Percentiles rank a stretch among this genome's conserved stretches.
phyloP scores from a whole-genome alignment of 176 grass and related monocot genomes.

The Stipa capillata region DNA sequence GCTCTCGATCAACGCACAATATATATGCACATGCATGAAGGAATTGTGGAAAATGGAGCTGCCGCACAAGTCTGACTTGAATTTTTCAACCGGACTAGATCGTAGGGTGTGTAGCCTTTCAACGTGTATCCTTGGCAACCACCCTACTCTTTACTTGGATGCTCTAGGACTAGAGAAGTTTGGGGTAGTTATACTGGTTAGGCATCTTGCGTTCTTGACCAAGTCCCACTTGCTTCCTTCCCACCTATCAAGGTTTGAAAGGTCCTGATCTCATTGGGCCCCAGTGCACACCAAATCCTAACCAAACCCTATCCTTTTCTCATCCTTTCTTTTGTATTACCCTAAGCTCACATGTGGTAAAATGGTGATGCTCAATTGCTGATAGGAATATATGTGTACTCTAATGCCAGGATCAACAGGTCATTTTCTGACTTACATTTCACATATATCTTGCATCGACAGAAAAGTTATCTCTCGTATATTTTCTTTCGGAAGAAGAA shows the following conservation, averaged over 20 bases:
- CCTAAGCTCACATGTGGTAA: constrained; percentile 35
- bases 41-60: background rate
- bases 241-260: constrained; percentile 26
- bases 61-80: constrained; percentile 4
- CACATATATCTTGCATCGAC: too few species aligned
- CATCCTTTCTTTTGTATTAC: constrained; percentile 25
- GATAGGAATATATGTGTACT: too few species aligned
- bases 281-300: constrained; percentile 22
- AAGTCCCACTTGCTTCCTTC: background rate
- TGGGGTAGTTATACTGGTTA: background rate
- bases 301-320: constrained; percentile 31
- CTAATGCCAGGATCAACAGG: too few species aligned
- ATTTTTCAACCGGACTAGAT: constrained; percentile 12
- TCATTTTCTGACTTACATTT: too few species aligned
- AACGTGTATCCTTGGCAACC: too few species aligned
- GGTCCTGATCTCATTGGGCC: background rate
- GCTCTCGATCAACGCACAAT: too few species aligned
- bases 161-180: background rate
- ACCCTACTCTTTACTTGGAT: background rate
- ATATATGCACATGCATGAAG: background rate
- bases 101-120: too few species aligned
- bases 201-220: constrained; percentile 5
- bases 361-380: too few species aligned
- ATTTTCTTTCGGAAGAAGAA: too few species aligned
- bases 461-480: too few species aligned